These are phyloP conservation scores for barley (Hordeum vulgare) DNA, from an alignment of 176 grass and related monocot species.

Conservation along the genomic window DNA sequence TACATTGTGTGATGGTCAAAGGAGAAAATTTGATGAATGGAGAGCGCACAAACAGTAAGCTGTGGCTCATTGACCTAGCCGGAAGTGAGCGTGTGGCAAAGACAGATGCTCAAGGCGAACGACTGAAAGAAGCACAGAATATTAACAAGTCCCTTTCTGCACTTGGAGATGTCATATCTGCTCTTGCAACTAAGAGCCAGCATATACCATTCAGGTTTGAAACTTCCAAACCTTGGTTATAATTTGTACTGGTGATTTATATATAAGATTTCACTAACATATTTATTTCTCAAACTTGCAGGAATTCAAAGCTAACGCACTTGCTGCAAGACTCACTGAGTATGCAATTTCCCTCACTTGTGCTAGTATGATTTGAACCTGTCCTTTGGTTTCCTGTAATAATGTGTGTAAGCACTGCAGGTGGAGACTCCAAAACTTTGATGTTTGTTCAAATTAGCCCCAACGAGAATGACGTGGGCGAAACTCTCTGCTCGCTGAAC, in stretches of 20 bases:
- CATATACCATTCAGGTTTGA: conserved; percentile 89
- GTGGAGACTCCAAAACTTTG: conserved; percentile 93
- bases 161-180: conserved; percentile 93
- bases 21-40: conserved; percentile 87
- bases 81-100: conserved; percentile 91
- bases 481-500: conserved; percentile 94
- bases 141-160: conserved; percentile 98
- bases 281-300: conserved; percentile 21
- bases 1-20: conserved; percentile 94
- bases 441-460: conserved; percentile 99
- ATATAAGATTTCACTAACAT: not conserved
- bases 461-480: conserved; percentile 81
- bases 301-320: conserved; percentile 95
- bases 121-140: conserved; percentile 92
- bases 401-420: conserved; percentile 38
- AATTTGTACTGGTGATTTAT: not conserved
- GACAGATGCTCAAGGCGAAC: conserved; percentile 95
- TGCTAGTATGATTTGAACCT: not conserved
- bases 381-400: not conserved
- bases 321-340: conserved; percentile 93
- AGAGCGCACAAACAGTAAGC: conserved; percentile 71
- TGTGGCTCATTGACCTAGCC: conserved; percentile 92
- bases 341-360: conserved; percentile 18
- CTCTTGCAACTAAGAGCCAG: conserved; percentile 84
- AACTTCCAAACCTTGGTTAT: not conserved